Percentiles rank a stretch among this genome's conserved stretches.
phyloP scores from a whole-genome alignment of 495 filamentous ascomycete species.

The Rusavskia elegans region DNA sequence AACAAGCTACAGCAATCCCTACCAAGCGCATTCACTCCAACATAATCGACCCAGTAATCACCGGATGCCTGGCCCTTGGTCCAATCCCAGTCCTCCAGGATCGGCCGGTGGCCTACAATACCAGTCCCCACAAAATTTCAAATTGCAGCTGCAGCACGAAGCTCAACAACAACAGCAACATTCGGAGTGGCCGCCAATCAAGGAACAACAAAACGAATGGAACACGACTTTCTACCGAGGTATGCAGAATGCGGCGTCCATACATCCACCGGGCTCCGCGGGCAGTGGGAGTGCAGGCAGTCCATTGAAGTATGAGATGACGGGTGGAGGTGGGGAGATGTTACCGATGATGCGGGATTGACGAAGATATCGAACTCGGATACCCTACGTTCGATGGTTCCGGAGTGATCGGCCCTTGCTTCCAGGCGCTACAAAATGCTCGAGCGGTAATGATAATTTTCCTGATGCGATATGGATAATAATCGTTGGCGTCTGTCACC shows the following conservation, averaged over 20 bases:
- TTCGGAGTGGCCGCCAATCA: neutral
- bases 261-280: neutral
- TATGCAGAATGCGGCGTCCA: conserved; percentile 5
- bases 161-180: conserved; percentile 8
- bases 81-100: neutral
- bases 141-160: conserved; percentile 12
- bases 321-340: conserved; percentile 10
- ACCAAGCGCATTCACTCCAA: neutral
- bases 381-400: too few species aligned
- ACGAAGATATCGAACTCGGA: neutral
- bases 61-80: neutral
- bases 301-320: conserved; percentile 10
- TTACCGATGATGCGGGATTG: conserved; percentile 14
- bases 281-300: conserved; percentile 6
- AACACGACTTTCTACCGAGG: conserved; percentile 9
- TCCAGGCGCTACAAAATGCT: too few species aligned
- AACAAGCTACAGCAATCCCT: neutral
- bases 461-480: too few species aligned
- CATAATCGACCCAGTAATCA: conserved; percentile 3
- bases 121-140: conserved; percentile 14
- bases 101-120: conserved; percentile 5
- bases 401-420: too few species aligned
- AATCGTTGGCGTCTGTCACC: too few species aligned
- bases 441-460: too few species aligned
- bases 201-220: conserved; percentile 2